Evolutionary conservation across 495 filamentous ascomycete species (phyloP).

Genomic region (Penicillium paradoxum): DNA sequence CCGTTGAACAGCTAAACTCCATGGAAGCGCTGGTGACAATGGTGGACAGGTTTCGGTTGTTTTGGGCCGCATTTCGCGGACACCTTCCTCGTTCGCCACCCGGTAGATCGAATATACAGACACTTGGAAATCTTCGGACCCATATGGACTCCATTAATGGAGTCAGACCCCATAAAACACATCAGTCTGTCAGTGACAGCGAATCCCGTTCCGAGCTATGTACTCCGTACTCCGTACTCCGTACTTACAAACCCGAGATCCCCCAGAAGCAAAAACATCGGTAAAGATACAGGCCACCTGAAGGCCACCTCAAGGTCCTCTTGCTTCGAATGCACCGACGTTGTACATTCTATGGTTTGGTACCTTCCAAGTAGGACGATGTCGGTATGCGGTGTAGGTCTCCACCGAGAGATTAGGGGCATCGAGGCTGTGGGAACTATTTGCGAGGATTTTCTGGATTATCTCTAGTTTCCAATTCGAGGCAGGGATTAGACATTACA

Average conservation of each 20-base stretch:
- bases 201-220: not conserved
- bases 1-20: too few species aligned
- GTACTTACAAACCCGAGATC: not conserved
- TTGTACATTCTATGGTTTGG: too few species aligned
- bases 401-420: too few species aligned
- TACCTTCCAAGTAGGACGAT: too few species aligned
- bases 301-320: not conserved
- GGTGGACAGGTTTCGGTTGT: too few species aligned
- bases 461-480: conserved; percentile 1
- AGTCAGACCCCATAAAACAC: not conserved
- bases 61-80: too few species aligned
- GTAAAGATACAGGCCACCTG: too few species aligned
- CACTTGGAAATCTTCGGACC: not conserved
- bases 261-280: not conserved
- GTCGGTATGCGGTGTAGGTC: too few species aligned
- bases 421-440: not conserved
- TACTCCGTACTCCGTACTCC: too few species aligned
- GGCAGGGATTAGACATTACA: conserved; percentile 4
- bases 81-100: too few species aligned
- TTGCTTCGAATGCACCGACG: not conserved
- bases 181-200: not conserved
- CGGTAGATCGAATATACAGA: not conserved
- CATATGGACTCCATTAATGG: not conserved
- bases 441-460: not conserved
- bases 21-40: too few species aligned